Percentiles rank a stretch among this genome's conserved stretches.
These are phyloP conservation scores for Triticum aestivum DNA, from an alignment of 176 grass and related monocot genomes.

Conservation along the genomic window DNA sequence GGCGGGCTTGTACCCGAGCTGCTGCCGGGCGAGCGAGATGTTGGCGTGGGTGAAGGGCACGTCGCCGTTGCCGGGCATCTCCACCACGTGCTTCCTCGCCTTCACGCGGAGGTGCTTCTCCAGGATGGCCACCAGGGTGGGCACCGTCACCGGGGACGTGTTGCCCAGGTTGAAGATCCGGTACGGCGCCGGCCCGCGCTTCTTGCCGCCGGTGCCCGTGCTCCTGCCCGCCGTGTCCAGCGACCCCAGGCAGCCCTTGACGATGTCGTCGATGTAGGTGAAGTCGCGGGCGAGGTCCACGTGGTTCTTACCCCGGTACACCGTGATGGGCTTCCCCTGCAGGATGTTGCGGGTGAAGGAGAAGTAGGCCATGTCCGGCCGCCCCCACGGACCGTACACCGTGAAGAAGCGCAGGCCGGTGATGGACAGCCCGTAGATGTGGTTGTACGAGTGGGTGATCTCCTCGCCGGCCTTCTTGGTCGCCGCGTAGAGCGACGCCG, in stretches of 20 bases:
- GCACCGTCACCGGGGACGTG: conserved; percentile 84
- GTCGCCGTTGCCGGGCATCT: conserved; percentile 93
- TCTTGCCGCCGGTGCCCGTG: conserved; percentile 80
- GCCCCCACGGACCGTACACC: conserved; percentile 78
- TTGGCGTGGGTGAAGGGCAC: conserved; percentile 93
- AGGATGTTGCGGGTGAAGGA: conserved; percentile 88
- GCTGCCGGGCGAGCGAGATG: conserved; percentile 62
- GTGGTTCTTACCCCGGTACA: conserved; percentile 68
- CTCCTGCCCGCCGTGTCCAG: conserved; percentile 76
- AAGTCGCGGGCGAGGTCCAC: conserved; percentile 77
- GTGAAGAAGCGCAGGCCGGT: conserved; percentile 90
- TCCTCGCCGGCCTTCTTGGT: conserved; percentile 99
- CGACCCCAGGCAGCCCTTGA: conserved; percentile 71
- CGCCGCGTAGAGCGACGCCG: conserved; percentile 84
- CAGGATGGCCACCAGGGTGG: conserved; percentile 69
- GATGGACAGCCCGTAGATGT: conserved; percentile 88
- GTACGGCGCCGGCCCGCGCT: conserved; percentile 69
- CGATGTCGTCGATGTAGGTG: conserved; percentile 97
- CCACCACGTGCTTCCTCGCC: conserved; percentile 73
- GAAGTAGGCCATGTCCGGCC: conserved; percentile 97
- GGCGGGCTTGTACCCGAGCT: conserved; percentile 78
- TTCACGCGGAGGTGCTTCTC: conserved; percentile 76
- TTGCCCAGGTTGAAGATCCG: conserved; percentile 93
- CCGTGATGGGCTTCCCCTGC: conserved; percentile 82
- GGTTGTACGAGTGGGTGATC: conserved; percentile 92